phyloP scores from a whole-genome alignment of 2,329 filamentous ascomycete genomes.

The Cercospora sp. region DNA sequence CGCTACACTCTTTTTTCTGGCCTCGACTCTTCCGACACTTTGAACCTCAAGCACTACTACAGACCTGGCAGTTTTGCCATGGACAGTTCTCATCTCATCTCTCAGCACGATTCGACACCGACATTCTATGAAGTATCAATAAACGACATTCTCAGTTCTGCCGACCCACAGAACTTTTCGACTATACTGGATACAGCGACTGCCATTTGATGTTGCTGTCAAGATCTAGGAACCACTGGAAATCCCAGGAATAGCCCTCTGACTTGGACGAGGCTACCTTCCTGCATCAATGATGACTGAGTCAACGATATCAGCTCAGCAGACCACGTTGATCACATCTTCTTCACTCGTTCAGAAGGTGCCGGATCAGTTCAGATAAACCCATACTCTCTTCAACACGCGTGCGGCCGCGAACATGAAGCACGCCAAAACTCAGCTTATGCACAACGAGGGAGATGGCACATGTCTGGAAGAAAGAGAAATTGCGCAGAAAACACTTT shows the following conservation, averaged over 20 bases:
- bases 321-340: slow-evolving; percentile 36
- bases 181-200: slow-evolving; percentile 21
- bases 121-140: slow-evolving; percentile 10
- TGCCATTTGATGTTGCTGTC: slow-evolving; percentile 22
- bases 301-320: slow-evolving; percentile 21
- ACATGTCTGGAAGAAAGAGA: slow-evolving; percentile 11
- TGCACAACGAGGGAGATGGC: not conserved
- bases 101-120: slow-evolving; percentile 14
- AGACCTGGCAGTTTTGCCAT: slow-evolving; percentile 17
- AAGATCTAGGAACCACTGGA: slow-evolving; percentile 2
- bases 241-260: slow-evolving; percentile 16
- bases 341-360: slow-evolving; percentile 35
- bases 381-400: not conserved
- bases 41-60: slow-evolving; percentile 17
- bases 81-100: slow-evolving; percentile 1
- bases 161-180: slow-evolving; percentile 27
- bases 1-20: slow-evolving; percentile 18
- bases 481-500: slow-evolving; percentile 1
- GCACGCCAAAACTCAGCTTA: not conserved
- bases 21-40: slow-evolving; percentile 20
- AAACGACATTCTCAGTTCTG: slow-evolving; percentile 21
- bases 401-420: not conserved
- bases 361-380: slow-evolving; percentile 34
- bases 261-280: slow-evolving; percentile 23
- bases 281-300: slow-evolving; percentile 6